Evolutionary conservation across 768 basidiomycete species (phyloP).

Genomic region (Rhodotorula diobovata): DNA sequence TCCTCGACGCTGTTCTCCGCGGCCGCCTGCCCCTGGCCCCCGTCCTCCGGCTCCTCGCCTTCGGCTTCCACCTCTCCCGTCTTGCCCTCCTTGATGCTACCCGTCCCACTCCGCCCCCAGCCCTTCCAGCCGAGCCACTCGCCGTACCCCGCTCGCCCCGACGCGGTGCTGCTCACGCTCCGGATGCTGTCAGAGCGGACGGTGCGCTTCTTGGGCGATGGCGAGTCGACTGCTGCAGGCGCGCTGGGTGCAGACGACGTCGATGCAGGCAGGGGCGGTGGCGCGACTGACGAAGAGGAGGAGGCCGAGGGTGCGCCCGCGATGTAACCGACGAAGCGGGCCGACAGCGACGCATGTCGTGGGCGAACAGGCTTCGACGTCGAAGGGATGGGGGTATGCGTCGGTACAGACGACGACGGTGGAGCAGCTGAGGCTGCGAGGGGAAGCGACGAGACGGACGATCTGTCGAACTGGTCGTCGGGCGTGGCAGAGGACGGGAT

Average conservation of each 20-base stretch:
- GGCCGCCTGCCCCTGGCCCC: not conserved
- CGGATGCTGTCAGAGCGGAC: constrained; percentile 19
- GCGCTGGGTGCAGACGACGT: not conserved
- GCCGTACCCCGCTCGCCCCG: constrained; percentile 6
- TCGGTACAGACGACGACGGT: not conserved
- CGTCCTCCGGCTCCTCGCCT: not conserved
- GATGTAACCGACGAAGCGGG: constrained; percentile 31
- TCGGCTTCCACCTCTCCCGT: not conserved
- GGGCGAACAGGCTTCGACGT: constrained; percentile 11
- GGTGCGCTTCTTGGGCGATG: not conserved
- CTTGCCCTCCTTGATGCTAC: not conserved
- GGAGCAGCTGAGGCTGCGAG: not conserved
- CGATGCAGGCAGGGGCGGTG: not conserved
- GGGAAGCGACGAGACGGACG: not conserved
- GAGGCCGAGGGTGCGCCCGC: not conserved
- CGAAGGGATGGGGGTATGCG: not conserved
- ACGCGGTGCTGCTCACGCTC: constrained; percentile 16
- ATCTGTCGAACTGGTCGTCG: not conserved
- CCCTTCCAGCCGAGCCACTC: constrained; percentile 27
- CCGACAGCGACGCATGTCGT: constrained; percentile 32
- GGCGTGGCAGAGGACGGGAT: not conserved
- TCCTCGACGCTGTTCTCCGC: not conserved
- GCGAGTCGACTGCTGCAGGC: not conserved
- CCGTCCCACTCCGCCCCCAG: not conserved
- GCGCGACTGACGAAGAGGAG: not conserved